Conservation (phyloP, 768 basidiomycete genomes). For the Cubamyces lactineus region DNA sequence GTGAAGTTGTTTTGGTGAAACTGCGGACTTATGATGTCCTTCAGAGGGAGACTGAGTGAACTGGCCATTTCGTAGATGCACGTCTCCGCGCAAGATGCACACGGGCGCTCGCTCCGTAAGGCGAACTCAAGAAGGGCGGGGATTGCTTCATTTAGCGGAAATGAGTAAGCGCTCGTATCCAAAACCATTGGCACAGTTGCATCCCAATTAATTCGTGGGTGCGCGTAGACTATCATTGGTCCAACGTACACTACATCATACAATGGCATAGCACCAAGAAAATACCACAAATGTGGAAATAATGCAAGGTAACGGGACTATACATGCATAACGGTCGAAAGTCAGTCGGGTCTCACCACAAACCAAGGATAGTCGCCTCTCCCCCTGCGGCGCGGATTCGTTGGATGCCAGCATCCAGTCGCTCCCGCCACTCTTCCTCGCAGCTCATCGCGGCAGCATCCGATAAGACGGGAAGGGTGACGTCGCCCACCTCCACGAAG, state of each 20-base stretch:
- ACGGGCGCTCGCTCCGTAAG: neutral
- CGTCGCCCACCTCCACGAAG: slow-evolving; percentile 59
- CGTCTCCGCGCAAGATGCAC: slow-evolving; percentile 15
- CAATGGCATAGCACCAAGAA: too few species aligned
- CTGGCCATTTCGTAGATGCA: slow-evolving; percentile 25
- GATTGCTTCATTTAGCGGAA: neutral
- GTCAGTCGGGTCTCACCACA: slow-evolving; percentile 16
- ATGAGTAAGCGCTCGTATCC: too few species aligned
- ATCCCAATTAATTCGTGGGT: too few species aligned
- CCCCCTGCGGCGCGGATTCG: slow-evolving; percentile 22
- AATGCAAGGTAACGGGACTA: too few species aligned
- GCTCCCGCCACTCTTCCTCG: slow-evolving; percentile 18
- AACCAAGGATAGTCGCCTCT: slow-evolving; percentile 24
- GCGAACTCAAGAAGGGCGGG: neutral
- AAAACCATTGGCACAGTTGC: too few species aligned
- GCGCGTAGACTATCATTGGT: too few species aligned
- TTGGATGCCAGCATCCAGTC: slow-evolving; percentile 24
- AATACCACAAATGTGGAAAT: too few species aligned
- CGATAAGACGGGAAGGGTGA: slow-evolving; percentile 11
- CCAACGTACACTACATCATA: too few species aligned
- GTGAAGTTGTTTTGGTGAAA: slow-evolving; percentile 93
- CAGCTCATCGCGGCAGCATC: neutral
- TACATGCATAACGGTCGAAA: too few species aligned
- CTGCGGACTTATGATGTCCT: slow-evolving; percentile 81
- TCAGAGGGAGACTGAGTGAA: slow-evolving; percentile 33